Conservation (phyloP, 2,329 filamentous ascomycete genomes). For the Tolypocladium pustulatum region DNA sequence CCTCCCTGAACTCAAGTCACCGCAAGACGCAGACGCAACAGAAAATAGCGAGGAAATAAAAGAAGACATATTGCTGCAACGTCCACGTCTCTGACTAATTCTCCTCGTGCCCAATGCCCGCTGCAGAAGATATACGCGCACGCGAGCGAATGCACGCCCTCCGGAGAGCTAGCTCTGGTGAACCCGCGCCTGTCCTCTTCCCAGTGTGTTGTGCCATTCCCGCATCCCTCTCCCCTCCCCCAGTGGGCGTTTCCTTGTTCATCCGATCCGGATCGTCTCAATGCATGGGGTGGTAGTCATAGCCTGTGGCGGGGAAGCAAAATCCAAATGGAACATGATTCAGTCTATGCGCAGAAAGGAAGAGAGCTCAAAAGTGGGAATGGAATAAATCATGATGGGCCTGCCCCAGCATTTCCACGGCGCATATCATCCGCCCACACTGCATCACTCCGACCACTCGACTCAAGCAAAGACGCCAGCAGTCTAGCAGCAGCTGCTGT, state of each 20-base stretch:
- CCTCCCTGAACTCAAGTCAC: neutral
- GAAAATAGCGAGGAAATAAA: conserved; percentile 5
- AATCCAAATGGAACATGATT: conserved; percentile 22
- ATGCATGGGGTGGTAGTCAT: conserved; percentile 7
- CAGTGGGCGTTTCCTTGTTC: neutral
- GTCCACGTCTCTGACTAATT: neutral
- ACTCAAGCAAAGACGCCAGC: neutral
- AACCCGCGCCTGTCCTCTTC: neutral
- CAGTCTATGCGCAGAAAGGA: conserved; percentile 25
- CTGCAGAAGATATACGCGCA: neutral
- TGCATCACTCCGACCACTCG: neutral
- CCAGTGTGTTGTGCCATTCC: neutral
- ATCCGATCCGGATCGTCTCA: conserved; percentile 5
- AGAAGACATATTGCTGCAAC: conserved; percentile 5
- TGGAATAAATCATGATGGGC: conserved; percentile 6
- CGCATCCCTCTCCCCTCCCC: neutral
- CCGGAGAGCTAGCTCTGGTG: neutral
- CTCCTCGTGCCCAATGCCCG: neutral
- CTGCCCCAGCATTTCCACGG: conserved; percentile 18
- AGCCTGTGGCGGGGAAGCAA: conserved; percentile 12
- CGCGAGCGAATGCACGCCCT: neutral
- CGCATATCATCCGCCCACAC: conserved; percentile 11
- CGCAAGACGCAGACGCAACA: neutral
- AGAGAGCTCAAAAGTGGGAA: conserved; percentile 5
- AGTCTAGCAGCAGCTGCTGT: conserved; percentile 80